Percentiles rank a stretch among this genome's conserved stretches.
These are phyloP conservation scores for Gossypium raimondii DNA, from an alignment of 345 rosid genomes.

Conservation along the genomic window DNA sequence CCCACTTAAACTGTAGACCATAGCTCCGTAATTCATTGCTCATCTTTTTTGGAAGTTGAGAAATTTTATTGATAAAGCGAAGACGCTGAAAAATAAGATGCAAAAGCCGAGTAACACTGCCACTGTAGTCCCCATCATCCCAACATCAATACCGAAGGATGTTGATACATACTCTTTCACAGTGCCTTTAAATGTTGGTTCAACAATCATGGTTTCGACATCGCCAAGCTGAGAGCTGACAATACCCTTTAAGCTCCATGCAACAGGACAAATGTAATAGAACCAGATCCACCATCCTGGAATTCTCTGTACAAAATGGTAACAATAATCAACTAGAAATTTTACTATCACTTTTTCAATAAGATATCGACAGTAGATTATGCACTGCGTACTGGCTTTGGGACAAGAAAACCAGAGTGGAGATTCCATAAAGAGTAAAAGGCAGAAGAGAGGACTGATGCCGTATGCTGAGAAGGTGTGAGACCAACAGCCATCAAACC, in stretches of 20 bases:
- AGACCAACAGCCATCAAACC: slow-evolving; percentile 97
- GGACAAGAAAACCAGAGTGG: slow-evolving; percentile 77
- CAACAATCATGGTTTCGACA: slow-evolving; percentile 54
- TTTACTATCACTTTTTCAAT: too few species aligned
- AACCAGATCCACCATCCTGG: slow-evolving; percentile 98
- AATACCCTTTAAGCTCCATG: slow-evolving; percentile 83
- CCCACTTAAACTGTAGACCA: too few species aligned
- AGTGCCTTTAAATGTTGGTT: slow-evolving; percentile 48
- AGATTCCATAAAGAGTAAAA: slow-evolving; percentile 93
- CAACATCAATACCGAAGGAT: slow-evolving; percentile 40
- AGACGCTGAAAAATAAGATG: slow-evolving; percentile 54
- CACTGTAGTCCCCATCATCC: slow-evolving; percentile 49
- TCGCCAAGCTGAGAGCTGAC: slow-evolving; percentile 81
- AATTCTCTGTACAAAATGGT: slow-evolving; percentile 41
- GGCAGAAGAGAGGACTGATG: slow-evolving; percentile 82
- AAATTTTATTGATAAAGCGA: slow-evolving; percentile 55
- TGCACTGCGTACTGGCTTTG: slow-evolving; percentile 56
- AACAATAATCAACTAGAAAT: too few species aligned
- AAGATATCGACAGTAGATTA: neutral
- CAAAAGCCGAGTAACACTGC: slow-evolving; percentile 51
- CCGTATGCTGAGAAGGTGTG: slow-evolving; percentile 69
- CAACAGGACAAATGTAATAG: slow-evolving; percentile 73
- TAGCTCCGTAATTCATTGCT: neutral
- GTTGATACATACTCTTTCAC: slow-evolving; percentile 58
- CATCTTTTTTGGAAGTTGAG: slow-evolving; percentile 85